Evolutionary conservation across 352 stramenopile species (phyloP), one percentile per base, ranked within the genome.

Genomic region (Pythium diclinum): DNA sequence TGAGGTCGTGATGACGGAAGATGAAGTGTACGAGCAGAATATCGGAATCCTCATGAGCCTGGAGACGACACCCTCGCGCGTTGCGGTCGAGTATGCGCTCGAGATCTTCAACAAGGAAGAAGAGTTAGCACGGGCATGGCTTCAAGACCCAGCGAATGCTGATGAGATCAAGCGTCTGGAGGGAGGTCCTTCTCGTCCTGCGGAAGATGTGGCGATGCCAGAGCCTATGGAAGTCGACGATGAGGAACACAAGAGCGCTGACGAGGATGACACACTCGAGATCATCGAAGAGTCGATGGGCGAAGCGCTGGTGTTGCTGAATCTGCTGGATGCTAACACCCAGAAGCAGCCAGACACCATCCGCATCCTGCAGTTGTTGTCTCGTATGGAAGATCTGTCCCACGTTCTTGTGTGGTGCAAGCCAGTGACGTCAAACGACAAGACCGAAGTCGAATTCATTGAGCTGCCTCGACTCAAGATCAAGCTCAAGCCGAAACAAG

Each of bases 381-480:
- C 87, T 54, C 87, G 96, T 8, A 69, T 99, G 1, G 97, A 99
- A 64, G 96, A 99, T 58, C 74, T 99, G 36, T 98, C 95, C 10
- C 97, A 99, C 74, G 89, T 99, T 32, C 69, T 99, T 34, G 88
- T 99, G 30, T 99, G 97, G 97, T 98, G 92, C 69, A 80, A 78
- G 53, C 77, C 59, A 4, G 40, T n/a, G 69, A 77, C 58, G 63
- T 87, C 11, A 17, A 11, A 42, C 25, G 42, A 55, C 11, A 52
- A 13, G 54, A 36, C 14, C 0, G 19, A 23, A 1, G 96, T 99
- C 65, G 91, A 97, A 67, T 89, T 97, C 53, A 93, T 99, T 69
- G 97, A 99, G 67, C 80, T 99, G 30, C 97, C 97, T 28, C 83
- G 97, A 33, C 78, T 99, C 21, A 98, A 98, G 68, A 73, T 99